Evolutionary conservation across 2,329 filamentous ascomycete genomes (phyloP), one percentile per base, ranked within the genome.

Genomic region (Westerdykella aurantiaca): DNA sequence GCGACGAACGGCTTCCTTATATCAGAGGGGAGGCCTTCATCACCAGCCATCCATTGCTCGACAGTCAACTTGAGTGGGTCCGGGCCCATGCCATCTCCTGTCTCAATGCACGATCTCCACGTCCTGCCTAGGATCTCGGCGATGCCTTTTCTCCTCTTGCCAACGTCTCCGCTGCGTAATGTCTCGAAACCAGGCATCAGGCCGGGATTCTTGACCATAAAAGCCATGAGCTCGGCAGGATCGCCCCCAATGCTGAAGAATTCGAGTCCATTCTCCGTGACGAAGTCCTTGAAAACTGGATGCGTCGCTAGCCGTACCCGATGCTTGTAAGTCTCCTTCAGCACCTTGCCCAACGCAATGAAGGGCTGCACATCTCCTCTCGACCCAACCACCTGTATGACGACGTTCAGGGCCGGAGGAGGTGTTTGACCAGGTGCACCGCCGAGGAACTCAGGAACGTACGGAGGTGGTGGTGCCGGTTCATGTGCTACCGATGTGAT

Each of bases 181-280:
- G 85, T 82, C 39, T 90, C 83, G 46, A 91, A 80, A 0, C 85
- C 85, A 1, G 88, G 88, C 83, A 94, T 88, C 25, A 95, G 72
- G 0, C 88, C 86, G 0, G 88, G 87, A 53, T 93, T 86, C 66
- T 90, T 90, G 37, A 93, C 88, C 88, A 94, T 94, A 57, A 91
- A 94, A 3, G 88, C 86, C 73, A 76, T 76, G 33, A 76, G 64
- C 47, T 72, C 67, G 11, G 71, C 63, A 12, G 73, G 73, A 48
- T 76, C 73, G 4, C 72, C 73, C 14, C 72, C 72, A 45, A 76
- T 75, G 47, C 66, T 73, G 64, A 74, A 75, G 57, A 76, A 76
- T 43, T 76, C 73, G 25, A 76, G 51, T 2, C 72, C 72, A 53
- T 74, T 72, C 47, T 75, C 71, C 10, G 60, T 64, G 7, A 76